A percentile compares a stretch with the other conserved stretches of the same genome.
phyloP scores from a whole-genome alignment of 257 asterid species.

The Jacaranda copaia region DNA sequence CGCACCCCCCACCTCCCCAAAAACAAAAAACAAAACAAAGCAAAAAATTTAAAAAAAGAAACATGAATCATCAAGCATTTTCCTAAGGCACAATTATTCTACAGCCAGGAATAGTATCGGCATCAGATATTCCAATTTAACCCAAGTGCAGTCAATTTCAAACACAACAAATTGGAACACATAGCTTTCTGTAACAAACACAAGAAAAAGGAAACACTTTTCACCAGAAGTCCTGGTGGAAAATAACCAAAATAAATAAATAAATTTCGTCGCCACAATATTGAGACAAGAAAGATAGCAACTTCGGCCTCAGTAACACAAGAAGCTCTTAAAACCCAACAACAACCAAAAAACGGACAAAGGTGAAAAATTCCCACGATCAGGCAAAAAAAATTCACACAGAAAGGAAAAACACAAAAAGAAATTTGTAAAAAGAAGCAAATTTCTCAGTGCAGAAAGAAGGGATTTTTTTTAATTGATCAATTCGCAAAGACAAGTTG shows the following conservation, averaged over 20 bases:
- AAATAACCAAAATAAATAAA: neutral
- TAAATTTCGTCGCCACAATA: neutral
- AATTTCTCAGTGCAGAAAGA: constrained; percentile 13
- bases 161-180: neutral
- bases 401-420: neutral
- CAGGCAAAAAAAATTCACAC: constrained; percentile 23
- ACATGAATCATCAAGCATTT: constrained; percentile 4
- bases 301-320: neutral
- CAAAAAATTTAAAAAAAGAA: too few relatives aligned
- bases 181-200: constrained; percentile 31
- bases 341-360: neutral
- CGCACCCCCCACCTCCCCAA: neutral
- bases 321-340: neutral
- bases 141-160: neutral
- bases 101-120: neutral
- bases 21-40: too few relatives aligned
- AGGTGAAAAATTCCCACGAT: constrained; percentile 2
- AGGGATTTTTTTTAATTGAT: constrained; percentile 2
- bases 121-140: constrained; percentile 5
- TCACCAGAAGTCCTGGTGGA: constrained; percentile 11
- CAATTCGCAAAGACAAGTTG: constrained; percentile 14
- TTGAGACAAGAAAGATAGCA: neutral
- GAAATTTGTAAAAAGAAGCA: neutral
- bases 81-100: constrained; percentile 1
- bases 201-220: constrained; percentile 9